These are phyloP conservation scores for Ogataea glucozyma DNA, from an alignment of 805 yeast species.

Conservation along the genomic window DNA sequence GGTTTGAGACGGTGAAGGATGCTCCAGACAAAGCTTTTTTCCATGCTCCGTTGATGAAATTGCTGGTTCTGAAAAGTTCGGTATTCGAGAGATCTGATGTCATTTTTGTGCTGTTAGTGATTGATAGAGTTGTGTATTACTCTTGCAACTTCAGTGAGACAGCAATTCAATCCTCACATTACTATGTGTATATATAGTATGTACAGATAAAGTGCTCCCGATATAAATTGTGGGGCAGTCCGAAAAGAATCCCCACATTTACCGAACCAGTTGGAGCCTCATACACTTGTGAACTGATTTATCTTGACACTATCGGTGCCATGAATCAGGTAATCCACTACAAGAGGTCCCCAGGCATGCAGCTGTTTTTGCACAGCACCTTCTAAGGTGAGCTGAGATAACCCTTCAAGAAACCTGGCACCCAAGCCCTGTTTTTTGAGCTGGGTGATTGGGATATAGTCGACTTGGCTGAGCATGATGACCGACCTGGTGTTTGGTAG, in stretches of 20 bases:
- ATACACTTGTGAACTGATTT: background rate
- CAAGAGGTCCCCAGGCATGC: background rate
- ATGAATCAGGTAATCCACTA: background rate
- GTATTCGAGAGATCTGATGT: conserved; percentile 1
- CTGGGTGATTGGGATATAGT: background rate
- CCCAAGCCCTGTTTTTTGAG: background rate
- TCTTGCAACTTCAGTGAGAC: no score
- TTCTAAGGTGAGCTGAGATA: background rate
- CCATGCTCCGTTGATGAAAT: conserved; percentile 72
- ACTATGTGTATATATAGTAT: no score
- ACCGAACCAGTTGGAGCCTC: no score
- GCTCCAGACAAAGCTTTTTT: conserved; percentile 48
- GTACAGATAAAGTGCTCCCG: no score
- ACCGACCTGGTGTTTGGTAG: background rate
- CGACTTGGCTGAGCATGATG: background rate
- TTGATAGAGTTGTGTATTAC: no score
- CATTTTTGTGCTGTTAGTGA: no score
- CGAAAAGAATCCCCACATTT: background rate
- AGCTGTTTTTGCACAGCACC: background rate
- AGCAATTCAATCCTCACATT: no score
- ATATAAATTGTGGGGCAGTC: background rate
- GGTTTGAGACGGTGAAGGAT: conserved; percentile 56
- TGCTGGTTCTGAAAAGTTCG: conserved; percentile 7
- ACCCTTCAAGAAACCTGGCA: background rate
- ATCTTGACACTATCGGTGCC: background rate